Evolutionary conservation across 495 filamentous ascomycete species (phyloP), one percentile per base, ranked within the genome.

Genomic region (Xylaria venustula): DNA sequence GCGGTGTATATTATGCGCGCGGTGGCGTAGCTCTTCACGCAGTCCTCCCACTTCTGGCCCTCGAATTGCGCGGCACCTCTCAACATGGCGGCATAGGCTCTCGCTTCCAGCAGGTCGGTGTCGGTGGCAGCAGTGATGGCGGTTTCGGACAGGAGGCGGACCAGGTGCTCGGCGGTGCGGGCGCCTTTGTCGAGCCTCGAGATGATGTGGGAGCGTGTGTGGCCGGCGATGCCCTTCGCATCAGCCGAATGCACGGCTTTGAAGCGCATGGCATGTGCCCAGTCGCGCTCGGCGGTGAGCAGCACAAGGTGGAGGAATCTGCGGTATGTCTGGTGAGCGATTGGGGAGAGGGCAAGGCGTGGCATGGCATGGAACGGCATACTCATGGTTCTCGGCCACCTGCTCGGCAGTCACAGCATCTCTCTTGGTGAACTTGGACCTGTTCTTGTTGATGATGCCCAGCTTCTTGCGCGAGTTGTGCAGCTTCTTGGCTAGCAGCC

Each of bases 211-310:
- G 88, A 88, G 62, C 90, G 84, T 19, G 90, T 87, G 19, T 87
- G 85, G 47, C 91, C 87, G n/a, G 89, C 81, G 54, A 95, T 87
- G 32, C 87, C 86, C 72, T 91, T 87, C 34, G 83, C 81, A 63
- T 93, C 91, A 65, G 90, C 85, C 41, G 90, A 84, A 71, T 96
- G 90, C 22, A 84, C 74, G 6, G 92, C 84, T 73, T 96, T 97
- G 83, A 97, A 91, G 64, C 89, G 82, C 92, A 97, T 94, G 52
- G 93, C 95, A 70, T 96, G 87, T 1, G 95, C 95, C 92, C 95
- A 98, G 53, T 95, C 91, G 64, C 95, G 84, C 77, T 99, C 95
- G 58, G 92, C 84, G 32, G 87, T 88, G 64, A 96, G 84, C 54
- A 99, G 82, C 42, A 93, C 80, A 42, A 96, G 82, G 60, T 91